A percentile compares a stretch with the other conserved stretches of the same genome.
These are phyloP conservation scores for Ceratocystis huliohia DNA, from an alignment of 2,329 filamentous ascomycete genomes.

Conservation along the genomic window DNA sequence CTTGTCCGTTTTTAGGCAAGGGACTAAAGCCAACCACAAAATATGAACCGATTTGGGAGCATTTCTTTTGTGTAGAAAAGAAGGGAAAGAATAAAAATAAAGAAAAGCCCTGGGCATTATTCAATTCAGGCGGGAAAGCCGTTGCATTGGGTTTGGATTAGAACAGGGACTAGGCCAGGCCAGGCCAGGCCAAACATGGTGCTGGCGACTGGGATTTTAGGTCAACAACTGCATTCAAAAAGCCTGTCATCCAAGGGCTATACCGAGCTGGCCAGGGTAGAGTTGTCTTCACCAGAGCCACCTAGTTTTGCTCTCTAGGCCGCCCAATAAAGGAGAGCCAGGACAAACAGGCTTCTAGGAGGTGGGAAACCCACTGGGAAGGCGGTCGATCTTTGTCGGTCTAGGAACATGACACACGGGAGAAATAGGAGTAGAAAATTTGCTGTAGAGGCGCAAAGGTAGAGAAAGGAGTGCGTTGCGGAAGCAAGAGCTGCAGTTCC, in stretches of 20 bases:
- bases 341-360: background rate
- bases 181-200: background rate
- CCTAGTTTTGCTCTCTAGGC: background rate
- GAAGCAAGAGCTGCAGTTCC: background rate
- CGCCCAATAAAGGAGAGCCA: background rate
- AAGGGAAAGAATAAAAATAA: no score
- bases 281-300: background rate
- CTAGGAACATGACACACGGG: background rate
- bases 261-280: background rate
- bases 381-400: slow-evolving; percentile 4
- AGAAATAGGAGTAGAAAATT: background rate
- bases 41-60: background rate
- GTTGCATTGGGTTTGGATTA: background rate
- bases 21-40: background rate
- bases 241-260: background rate
- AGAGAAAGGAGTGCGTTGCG: background rate
- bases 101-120: background rate
- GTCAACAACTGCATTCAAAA: background rate
- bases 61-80: background rate
- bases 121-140: background rate
- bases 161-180: background rate
- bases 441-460: background rate
- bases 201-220: background rate
- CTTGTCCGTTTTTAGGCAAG: background rate
- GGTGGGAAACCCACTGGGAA: no score